A percentile compares a stretch with the other conserved stretches of the same genome.
phyloP scores from a whole-genome alignment of 2,329 filamentous ascomycete genomes.

The Colletotrichum sp. region DNA sequence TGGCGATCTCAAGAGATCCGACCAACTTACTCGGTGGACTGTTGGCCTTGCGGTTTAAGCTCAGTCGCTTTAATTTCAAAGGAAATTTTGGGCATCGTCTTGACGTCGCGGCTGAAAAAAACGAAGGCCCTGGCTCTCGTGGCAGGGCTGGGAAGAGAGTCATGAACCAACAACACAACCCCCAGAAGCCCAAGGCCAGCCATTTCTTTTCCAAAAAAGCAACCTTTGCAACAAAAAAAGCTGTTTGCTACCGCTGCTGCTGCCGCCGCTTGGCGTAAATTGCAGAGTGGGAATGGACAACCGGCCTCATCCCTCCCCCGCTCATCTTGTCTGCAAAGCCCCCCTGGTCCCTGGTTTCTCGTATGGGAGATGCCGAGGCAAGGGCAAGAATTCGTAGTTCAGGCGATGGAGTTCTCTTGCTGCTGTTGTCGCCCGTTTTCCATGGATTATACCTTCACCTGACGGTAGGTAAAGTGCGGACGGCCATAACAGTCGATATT shows the following conservation, averaged over 20 bases:
- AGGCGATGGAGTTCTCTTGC: background rate
- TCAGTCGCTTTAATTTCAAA: background rate
- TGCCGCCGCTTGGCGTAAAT: background rate
- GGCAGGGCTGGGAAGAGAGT: slow-evolving; percentile 1
- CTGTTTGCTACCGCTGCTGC: background rate
- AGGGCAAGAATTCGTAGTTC: background rate
- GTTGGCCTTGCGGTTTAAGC: background rate
- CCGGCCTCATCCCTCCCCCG: background rate
- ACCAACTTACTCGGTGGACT: background rate
- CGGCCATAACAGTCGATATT: slow-evolving; percentile 1
- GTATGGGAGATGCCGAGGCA: slow-evolving; percentile 15
- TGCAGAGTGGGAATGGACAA: background rate
- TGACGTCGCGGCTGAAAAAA: background rate
- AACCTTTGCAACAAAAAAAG: background rate
- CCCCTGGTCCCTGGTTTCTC: background rate
- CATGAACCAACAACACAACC: background rate
- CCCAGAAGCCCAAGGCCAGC: background rate
- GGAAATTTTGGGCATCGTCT: background rate
- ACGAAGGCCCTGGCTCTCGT: background rate
- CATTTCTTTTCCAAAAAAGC: background rate
- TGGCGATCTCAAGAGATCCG: background rate
- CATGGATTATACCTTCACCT: slow-evolving; percentile 13
- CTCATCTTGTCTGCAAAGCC: background rate
- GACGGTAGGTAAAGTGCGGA: background rate
- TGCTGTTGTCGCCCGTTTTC: background rate